Percentiles rank a stretch among this genome's conserved stretches.
These are phyloP conservation scores for Diplodia mutila DNA, from an alignment of 2,329 filamentous ascomycete genomes.

Conservation along the genomic window DNA sequence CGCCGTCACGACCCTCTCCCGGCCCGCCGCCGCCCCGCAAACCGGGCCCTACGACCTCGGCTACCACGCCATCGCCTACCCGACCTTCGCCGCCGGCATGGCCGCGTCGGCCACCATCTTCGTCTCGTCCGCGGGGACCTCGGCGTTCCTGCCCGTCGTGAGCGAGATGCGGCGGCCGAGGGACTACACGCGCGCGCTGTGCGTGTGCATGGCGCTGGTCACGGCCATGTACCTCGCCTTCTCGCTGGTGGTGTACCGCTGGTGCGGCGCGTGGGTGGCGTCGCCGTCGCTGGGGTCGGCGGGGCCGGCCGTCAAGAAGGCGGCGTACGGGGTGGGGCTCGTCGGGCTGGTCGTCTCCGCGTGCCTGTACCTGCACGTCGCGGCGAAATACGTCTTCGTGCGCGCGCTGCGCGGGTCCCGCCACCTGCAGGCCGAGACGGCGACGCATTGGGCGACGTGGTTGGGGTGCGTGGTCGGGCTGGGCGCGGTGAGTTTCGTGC, in stretches of 20 bases:
- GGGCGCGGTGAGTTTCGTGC: slow-evolving; percentile 50
- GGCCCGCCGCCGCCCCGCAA: slow-evolving; percentile 64
- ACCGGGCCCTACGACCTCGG: slow-evolving; percentile 63
- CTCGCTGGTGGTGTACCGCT: slow-evolving; percentile 56
- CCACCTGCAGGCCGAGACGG: slow-evolving; percentile 55
- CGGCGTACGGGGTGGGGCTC: slow-evolving; percentile 55
- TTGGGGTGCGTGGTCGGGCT: slow-evolving; percentile 50
- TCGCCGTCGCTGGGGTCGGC: slow-evolving; percentile 56
- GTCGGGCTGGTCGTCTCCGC: slow-evolving; percentile 58
- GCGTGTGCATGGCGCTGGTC: slow-evolving; percentile 61
- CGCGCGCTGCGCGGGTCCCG: slow-evolving; percentile 51
- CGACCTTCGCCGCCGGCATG: slow-evolving; percentile 63
- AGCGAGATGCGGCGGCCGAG: slow-evolving; percentile 64
- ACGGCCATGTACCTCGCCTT: slow-evolving; percentile 59
- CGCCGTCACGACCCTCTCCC: slow-evolving; percentile 60
- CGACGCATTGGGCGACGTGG: slow-evolving; percentile 55
- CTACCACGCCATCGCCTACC: slow-evolving; percentile 59
- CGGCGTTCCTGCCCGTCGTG: slow-evolving; percentile 66
- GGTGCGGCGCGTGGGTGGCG: slow-evolving; percentile 51
- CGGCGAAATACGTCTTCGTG: slow-evolving; percentile 57
- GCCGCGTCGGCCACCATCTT: slow-evolving; percentile 63
- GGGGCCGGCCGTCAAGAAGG: slow-evolving; percentile 52
- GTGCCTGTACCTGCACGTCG: slow-evolving; percentile 56
- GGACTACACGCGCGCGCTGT: slow-evolving; percentile 65
- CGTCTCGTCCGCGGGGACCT: slow-evolving; percentile 62